These are phyloP conservation scores for Solanum bulbocastanum DNA, from an alignment of 257 asterid species.

Conservation along the genomic window DNA sequence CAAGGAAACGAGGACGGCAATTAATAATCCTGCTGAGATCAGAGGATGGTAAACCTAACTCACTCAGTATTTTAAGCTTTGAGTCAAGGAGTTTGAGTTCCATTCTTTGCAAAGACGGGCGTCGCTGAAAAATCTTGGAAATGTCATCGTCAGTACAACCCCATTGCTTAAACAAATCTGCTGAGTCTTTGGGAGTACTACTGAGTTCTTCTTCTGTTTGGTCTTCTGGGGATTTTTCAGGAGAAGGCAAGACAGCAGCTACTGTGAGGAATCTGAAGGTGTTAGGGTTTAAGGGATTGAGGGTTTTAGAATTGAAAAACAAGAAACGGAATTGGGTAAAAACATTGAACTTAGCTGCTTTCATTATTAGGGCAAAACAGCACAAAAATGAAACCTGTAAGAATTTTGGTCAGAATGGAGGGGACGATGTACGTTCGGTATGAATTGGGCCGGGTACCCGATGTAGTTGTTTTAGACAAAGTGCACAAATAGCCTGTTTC, in stretches of 20 bases:
- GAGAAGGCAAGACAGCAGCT: constrained; percentile 19
- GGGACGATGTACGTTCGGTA: neutral
- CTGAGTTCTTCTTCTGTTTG: neutral
- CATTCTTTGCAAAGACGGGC: constrained; percentile 44
- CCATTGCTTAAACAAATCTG: constrained; percentile 43
- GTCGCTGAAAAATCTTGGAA: constrained; percentile 42
- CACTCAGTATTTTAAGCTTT: constrained; percentile 45
- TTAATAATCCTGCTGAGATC: constrained; percentile 51
- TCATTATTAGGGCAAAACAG: constrained; percentile 3
- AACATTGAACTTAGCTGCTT: constrained; percentile 4
- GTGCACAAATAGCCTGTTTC: neutral
- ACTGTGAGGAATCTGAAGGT: constrained; percentile 7
- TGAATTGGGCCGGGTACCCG: neutral
- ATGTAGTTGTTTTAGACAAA: neutral
- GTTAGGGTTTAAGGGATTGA: constrained; percentile 2
- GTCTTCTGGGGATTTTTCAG: constrained; percentile 14
- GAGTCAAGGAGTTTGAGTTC: constrained; percentile 29
- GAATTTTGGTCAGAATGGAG: neutral
- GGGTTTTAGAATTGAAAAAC: neutral
- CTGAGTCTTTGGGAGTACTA: constrained; percentile 18
- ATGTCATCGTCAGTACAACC: constrained; percentile 58
- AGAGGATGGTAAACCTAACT: constrained; percentile 39
- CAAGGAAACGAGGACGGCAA: constrained; percentile 69
- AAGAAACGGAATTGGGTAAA: constrained; percentile 1
- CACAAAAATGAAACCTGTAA: neutral